Base-by-base conservation (phyloP, 2,329 filamentous ascomycete species). In the Mollisiaceae sp. region DNA sequence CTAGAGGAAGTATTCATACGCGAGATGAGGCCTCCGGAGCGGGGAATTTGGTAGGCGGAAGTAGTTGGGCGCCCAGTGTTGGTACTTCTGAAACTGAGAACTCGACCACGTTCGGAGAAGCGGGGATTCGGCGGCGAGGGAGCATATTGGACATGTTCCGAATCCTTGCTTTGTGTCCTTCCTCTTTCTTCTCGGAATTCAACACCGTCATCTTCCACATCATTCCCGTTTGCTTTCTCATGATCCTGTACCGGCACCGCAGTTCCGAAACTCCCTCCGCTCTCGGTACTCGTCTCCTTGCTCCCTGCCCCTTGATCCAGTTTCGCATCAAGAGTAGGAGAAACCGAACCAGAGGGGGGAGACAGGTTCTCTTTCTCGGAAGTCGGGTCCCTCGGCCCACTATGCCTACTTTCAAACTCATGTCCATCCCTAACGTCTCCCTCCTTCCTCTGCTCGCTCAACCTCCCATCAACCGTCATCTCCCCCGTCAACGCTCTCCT, bases 361-460 rank as follows among this genome's bases (percentile, higher is more conserved):
- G 24, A 14, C 50, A 54, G 8, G 12, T 14, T 27, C 24, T 52
- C 24, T 14, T 54, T 54, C 24, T 24, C 50, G 4, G 9, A 3
- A 35, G 62, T 67, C 9, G 66, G 66, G 36, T 69, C 67, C 14
- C 65, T 38, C 20, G 68, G 68, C 27, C 52, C 61, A 0, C 59
- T 62, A 45, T 70, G 68, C 32, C 68, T 63, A 39, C 66, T 67
- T 62, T 70, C 66, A 64, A 69, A 69, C n/a, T 60, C 65, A 5
- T 22, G 24, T 22, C 60, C 65, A 22, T 47, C 32, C 4, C 41
- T 57, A 11, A 68, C 64, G 18, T 39, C 59, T 8, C 43, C 32
- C 59, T 63, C 15, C 47, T 56, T 35, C 38, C 24, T 27, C 59
- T 57, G 20, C 43, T 35, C 12, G 63, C 22, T 47, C 63, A 3